A percentile compares a stretch with the other conserved stretches of the same genome.
phyloP scores from a whole-genome alignment of 2,329 filamentous ascomycete genomes.

The Monosporascus sp. region DNA sequence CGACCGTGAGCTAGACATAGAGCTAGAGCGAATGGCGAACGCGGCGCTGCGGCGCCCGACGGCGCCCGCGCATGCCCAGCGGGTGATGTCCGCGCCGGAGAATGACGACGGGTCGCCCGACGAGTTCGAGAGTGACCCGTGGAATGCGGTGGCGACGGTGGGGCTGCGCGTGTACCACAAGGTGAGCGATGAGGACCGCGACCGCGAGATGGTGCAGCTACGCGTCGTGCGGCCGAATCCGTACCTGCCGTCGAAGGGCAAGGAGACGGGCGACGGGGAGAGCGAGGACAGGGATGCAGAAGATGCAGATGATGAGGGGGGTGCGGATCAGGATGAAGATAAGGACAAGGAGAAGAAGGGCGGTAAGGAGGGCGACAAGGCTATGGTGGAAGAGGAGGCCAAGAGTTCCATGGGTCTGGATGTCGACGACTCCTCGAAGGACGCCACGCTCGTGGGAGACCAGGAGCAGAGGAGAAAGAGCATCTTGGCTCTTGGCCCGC shows the following conservation, averaged over 20 bases:
- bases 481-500: slow-evolving; percentile 16
- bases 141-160: slow-evolving; percentile 59
- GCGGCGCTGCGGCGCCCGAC: slow-evolving; percentile 20
- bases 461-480: slow-evolving; percentile 24
- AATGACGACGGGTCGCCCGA: slow-evolving; percentile 52
- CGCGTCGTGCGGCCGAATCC: slow-evolving; percentile 34
- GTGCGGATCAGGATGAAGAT: slow-evolving; percentile 11
- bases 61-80: slow-evolving; percentile 9
- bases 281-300: slow-evolving; percentile 17
- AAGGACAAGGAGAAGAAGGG: slow-evolving; percentile 16
- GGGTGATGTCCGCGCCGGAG: slow-evolving; percentile 31
- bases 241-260: slow-evolving; percentile 20
- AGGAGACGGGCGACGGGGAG: slow-evolving; percentile 17
- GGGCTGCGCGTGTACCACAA: slow-evolving; percentile 57
- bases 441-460: slow-evolving; percentile 25
- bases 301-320: slow-evolving; percentile 11
- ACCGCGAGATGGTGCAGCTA: slow-evolving; percentile 31
- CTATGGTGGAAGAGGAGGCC: slow-evolving; percentile 24
- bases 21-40: slow-evolving; percentile 18
- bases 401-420: slow-evolving; percentile 30
- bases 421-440: slow-evolving; percentile 29
- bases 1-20: slow-evolving; percentile 33
- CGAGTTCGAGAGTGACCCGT: slow-evolving; percentile 51
- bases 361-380: slow-evolving; percentile 16
- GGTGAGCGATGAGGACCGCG: slow-evolving; percentile 25